Conservation (phyloP, 2,329 filamentous ascomycete genomes). For the Kalaharituber pfeilii region DNA sequence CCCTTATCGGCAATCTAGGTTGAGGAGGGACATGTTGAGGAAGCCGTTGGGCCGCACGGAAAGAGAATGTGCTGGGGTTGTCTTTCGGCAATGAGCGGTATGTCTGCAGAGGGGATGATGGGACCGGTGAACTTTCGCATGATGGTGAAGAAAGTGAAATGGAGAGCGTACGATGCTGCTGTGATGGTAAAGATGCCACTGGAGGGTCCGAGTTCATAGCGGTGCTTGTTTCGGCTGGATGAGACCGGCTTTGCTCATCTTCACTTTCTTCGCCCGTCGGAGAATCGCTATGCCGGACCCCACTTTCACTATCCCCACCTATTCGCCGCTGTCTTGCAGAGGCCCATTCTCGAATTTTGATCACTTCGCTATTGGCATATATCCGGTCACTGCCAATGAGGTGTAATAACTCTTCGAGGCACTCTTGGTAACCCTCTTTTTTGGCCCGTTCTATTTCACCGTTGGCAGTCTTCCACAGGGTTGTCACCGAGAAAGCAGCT, state of each 20-base stretch:
- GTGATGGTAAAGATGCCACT: slow-evolving; percentile 1
- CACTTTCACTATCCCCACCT: background rate
- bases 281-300: background rate
- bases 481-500: slow-evolving; percentile 84
- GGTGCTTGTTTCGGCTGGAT: background rate
- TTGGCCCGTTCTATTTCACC: slow-evolving; percentile 49
- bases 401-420: slow-evolving; percentile 69
- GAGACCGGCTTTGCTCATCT: slow-evolving; percentile 4
- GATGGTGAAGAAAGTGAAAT: slow-evolving; percentile 1
- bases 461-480: slow-evolving; percentile 84
- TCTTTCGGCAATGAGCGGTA: slow-evolving; percentile 4
- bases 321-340: slow-evolving; percentile 12
- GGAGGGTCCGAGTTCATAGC: background rate
- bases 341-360: slow-evolving; percentile 39
- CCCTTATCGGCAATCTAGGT: slow-evolving; percentile 8
- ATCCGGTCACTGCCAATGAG: slow-evolving; percentile 57
- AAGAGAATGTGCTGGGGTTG: slow-evolving; percentile 6
- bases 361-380: background rate
- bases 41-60: slow-evolving; percentile 12
- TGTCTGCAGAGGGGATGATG: slow-evolving; percentile 5
- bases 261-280: slow-evolving; percentile 4
- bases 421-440: slow-evolving; percentile 78
- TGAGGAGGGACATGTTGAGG: slow-evolving; percentile 12
- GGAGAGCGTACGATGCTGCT: background rate
- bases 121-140: slow-evolving; percentile 1